Evolutionary conservation across 2,329 filamentous ascomycete genomes (phyloP), one percentile per base, ranked within the genome.

Genomic region (Trichoderma simmonsii): DNA sequence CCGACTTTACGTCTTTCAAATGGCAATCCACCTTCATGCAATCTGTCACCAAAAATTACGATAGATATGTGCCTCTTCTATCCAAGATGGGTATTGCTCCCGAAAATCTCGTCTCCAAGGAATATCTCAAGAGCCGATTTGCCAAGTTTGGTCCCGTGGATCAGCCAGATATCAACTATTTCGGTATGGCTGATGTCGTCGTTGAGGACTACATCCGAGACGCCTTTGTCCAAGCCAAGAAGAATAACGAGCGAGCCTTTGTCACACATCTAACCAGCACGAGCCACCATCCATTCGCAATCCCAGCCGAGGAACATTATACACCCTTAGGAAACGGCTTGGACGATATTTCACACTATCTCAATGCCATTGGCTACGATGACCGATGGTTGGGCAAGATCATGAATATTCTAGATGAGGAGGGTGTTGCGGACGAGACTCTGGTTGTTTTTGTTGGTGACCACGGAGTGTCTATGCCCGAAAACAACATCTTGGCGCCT

Each of bases 261-360:
- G 65, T 81, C 5, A 78, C 80, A 1, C 80, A 81, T 70, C 67
- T 81, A 3, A 81, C 80, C 1, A 81, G 80, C 68, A 81, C 80
- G 7, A 80, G 75, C 26, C 80, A 81, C 43, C 80, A 81, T 48
- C 76, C 78, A 6, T 81, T 79, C 57, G 76, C 75, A 1, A 72
- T 81, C 64, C 80, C 80, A 1, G 73, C 71, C 4, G 75, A 76
- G 0, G 79, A 80, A 34, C 70, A 71, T 3, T 78, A 79, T 8
- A 76, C 78, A 0, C 77, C 76, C 2, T 57, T 81, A 57, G 75
- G 76, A 1, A 75, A 75, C 26, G 76, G 77, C 0, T 62, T 78
- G 0, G 77, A 80, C 7, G 77, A 81, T 62, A 76, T 82, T 56
- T 79, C 80, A 30, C 75, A 75, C 14, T 82, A 82, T 70, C 68